Base-by-base conservation (phyloP, 2,329 filamentous ascomycete genomes). In the Aspergillus viridinutans region DNA sequence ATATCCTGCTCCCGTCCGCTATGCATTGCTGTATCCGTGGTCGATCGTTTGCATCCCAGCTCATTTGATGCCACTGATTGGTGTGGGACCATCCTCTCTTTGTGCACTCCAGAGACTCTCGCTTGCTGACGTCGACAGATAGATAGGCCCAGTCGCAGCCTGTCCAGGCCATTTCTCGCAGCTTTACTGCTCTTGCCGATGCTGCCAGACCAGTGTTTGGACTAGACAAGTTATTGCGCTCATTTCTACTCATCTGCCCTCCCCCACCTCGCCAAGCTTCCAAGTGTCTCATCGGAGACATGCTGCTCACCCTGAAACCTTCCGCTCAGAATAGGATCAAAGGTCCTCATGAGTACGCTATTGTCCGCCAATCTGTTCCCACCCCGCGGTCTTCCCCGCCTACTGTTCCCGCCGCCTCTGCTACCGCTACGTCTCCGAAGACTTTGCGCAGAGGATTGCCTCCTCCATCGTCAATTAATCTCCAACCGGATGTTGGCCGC, bases 361-460 rank as follows among this genome's bases (percentile, higher is more conserved):
- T 72, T 52, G 67, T 76, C 72, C 73, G 67, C 67, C 72, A 68
- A 69, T 73, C 61, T 67, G 70, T 70, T 70, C 75, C 70, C 69
- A 72, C 72, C 72, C 75, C 69, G 52, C 62, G 62, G 53, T 62
- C 66, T 57, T 62, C 76, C 69, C 62, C 72, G 62, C 61, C 69
- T 67, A 61, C 72, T 65, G 56, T 70, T 65, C 57, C 66, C 69
- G 52, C 65, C 66, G 60, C 64, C 69, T 58, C 69, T 59, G 54
- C 63, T 64, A 51, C 64, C 68, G 60, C 70, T 62, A 47, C 61
- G 60, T 62, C 65, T 57, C 55, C 60, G 25, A 58, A 87, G 69
- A 83, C 82, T 69, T 82, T 85, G 73, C 86, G 87, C 74, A 84
- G 87, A 74, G 85, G 84, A 67, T 77, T 90, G 78, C 88, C 88